phyloP scores from a whole-genome alignment of 108 stramenopile genomes.

The Fistulifera pelliculosa region DNA sequence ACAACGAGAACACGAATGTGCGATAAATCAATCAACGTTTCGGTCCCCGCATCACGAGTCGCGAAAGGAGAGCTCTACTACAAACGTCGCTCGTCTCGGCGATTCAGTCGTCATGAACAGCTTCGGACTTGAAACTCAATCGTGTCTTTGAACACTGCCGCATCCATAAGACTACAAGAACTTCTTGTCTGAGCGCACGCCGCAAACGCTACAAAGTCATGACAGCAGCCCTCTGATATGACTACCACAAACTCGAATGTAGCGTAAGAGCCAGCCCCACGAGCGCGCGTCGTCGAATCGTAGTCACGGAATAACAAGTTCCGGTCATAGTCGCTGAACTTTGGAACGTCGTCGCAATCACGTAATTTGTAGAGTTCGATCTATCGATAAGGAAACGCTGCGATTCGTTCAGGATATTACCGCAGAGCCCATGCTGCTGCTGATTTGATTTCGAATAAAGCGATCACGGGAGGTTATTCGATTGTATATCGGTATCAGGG shows the following conservation, averaged over 20 bases:
- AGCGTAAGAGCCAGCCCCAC: background rate
- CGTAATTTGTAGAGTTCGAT: too few species aligned
- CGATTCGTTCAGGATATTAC: too few species aligned
- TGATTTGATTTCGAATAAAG: too few species aligned
- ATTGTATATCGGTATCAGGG: too few species aligned
- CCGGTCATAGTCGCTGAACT: too few species aligned
- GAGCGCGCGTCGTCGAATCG: constrained; percentile 4
- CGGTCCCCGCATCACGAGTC: constrained; percentile 73
- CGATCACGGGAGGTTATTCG: too few species aligned
- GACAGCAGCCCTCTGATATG: too few species aligned
- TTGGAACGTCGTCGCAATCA: too few species aligned
- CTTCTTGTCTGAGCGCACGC: constrained; percentile 66
- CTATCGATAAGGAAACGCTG: too few species aligned
- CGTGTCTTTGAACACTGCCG: constrained; percentile 63
- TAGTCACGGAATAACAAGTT: constrained; percentile 10
- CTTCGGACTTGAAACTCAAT: constrained; percentile 63
- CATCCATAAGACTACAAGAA: constrained; percentile 73
- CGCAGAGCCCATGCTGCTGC: too few species aligned
- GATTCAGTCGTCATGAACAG: constrained; percentile 54
- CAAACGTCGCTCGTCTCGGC: constrained; percentile 48
- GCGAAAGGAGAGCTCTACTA: constrained; percentile 68
- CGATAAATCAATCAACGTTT: constrained; percentile 57
- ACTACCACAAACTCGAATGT: too few species aligned
- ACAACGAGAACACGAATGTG: constrained; percentile 64
- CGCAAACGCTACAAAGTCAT: constrained; percentile 31